A percentile compares a stretch with the other conserved stretches of the same genome.
phyloP scores from a whole-genome alignment of 148 eudicot genomes.

The Arbutus unedo region DNA sequence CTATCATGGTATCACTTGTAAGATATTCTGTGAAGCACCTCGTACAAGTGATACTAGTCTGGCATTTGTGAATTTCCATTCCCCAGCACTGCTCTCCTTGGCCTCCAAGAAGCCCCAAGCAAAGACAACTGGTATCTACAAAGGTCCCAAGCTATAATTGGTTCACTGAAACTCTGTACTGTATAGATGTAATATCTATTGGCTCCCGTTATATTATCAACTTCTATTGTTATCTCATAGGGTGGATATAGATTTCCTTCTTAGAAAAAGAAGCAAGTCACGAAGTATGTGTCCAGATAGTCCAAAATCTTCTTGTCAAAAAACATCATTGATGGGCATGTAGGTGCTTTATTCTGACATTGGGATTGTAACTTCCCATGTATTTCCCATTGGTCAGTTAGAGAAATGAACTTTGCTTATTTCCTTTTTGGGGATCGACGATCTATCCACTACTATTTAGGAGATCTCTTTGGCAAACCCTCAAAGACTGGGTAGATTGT shows the following conservation, averaged over 20 bases:
- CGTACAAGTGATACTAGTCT: neutral
- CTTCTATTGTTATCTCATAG: neutral
- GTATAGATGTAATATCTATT: neutral
- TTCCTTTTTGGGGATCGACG: too few species aligned
- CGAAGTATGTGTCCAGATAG: too few species aligned
- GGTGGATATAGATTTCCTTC: neutral
- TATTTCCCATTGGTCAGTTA: too few species aligned
- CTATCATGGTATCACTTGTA: neutral
- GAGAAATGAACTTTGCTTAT: too few species aligned
- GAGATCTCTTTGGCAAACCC: neutral
- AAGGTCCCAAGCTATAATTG: slow-evolving; percentile 1
- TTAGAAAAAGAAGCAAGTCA: neutral
- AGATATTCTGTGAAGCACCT: neutral
- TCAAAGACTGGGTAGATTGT: neutral
- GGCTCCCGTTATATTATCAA: too few species aligned
- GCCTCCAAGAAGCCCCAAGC: neutral
- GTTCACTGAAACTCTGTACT: neutral
- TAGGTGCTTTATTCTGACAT: too few species aligned
- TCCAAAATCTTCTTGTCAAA: too few species aligned
- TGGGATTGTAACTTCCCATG: too few species aligned
- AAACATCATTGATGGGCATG: too few species aligned
- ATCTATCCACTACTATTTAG: neutral
- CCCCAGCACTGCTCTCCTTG: neutral
- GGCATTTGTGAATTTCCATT: neutral
- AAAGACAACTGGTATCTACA: neutral